A percentile compares a stretch with the other conserved stretches of the same genome.
These are phyloP conservation scores for Tricholoma saponaceum DNA, from an alignment of 768 basidiomycete genomes.

Conservation along the genomic window DNA sequence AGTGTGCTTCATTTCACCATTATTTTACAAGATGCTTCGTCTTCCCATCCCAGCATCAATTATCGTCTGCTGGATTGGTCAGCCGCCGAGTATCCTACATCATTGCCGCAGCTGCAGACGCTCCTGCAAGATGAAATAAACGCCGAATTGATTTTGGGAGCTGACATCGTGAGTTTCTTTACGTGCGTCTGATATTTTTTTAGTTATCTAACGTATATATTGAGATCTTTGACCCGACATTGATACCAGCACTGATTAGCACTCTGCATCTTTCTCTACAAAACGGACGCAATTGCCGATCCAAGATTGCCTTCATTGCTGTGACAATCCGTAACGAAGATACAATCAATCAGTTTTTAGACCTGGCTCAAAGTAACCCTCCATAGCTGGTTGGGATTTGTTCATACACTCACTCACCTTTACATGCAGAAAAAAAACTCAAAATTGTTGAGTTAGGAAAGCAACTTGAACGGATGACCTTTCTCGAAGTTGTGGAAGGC, in stretches of 20 bases:
- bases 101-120: conserved; percentile 17
- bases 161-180: conserved; percentile 51
- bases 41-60: conserved; percentile 39
- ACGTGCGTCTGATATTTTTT: background rate
- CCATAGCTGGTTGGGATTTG: background rate
- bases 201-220: background rate
- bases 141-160: conserved; percentile 63
- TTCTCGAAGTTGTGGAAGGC: conserved; percentile 26
- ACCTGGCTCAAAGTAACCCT: conserved; percentile 27
- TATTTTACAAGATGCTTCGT: conserved; percentile 49
- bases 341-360: conserved; percentile 46
- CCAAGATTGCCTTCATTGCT: conserved; percentile 41
- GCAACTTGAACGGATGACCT: conserved; percentile 10
- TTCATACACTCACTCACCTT: conserved; percentile 14
- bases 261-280: conserved; percentile 44
- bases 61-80: conserved; percentile 63
- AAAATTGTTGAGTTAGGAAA: conserved; percentile 22
- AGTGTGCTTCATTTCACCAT: background rate
- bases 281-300: conserved; percentile 2
- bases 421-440: conserved; percentile 14
- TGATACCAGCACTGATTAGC: conserved; percentile 54
- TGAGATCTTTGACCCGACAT: conserved; percentile 65
- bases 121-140: conserved; percentile 39
- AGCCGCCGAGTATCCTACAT: conserved; percentile 40
- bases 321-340: conserved; percentile 53